Evolutionary conservation across 2,329 filamentous ascomycete species (phyloP).

Genomic region (Ophiostoma populinum): DNA sequence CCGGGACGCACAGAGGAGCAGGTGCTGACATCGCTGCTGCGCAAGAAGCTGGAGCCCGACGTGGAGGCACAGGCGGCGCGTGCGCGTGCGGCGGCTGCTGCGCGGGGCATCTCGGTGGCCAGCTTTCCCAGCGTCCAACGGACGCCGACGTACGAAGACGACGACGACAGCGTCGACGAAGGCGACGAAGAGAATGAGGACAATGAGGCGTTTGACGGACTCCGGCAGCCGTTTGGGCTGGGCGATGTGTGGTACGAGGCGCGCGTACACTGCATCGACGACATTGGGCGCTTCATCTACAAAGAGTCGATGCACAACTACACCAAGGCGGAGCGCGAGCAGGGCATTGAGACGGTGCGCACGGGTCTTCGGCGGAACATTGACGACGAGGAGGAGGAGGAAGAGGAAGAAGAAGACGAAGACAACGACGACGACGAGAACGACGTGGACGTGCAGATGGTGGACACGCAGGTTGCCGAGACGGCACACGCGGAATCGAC

Average conservation of each 20-base stretch:
- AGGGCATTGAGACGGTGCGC: constrained; percentile 50
- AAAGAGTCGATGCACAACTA: constrained; percentile 45
- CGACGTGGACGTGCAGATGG: constrained; percentile 20
- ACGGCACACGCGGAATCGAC: constrained; percentile 13
- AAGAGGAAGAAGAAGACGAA: constrained; percentile 39
- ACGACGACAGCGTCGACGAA: constrained; percentile 23
- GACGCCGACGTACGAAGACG: constrained; percentile 12
- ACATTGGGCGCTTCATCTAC: constrained; percentile 21
- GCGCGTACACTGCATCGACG: constrained; percentile 16
- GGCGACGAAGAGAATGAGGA: constrained; percentile 19
- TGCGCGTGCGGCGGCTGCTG: constrained; percentile 32
- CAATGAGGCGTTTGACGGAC: constrained; percentile 20
- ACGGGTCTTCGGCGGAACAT: constrained; percentile 48
- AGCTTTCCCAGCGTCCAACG: constrained; percentile 13
- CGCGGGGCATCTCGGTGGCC: constrained; percentile 15
- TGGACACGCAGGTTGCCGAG: constrained; percentile 7
- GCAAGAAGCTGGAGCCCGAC: constrained; percentile 68
- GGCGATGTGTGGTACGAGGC: constrained; percentile 22
- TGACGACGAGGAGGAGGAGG: constrained; percentile 34
- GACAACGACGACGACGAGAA: constrained; percentile 33
- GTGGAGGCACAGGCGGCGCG: constrained; percentile 57
- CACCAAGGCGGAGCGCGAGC: constrained; percentile 51
- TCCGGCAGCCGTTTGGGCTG: constrained; percentile 18
- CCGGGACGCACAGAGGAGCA: constrained; percentile 50
- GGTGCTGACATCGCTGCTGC: constrained; percentile 51